These are phyloP conservation scores for Cyclospora cayetanensis DNA, from an alignment of 169 alveolate genomes.

Conservation along the genomic window DNA sequence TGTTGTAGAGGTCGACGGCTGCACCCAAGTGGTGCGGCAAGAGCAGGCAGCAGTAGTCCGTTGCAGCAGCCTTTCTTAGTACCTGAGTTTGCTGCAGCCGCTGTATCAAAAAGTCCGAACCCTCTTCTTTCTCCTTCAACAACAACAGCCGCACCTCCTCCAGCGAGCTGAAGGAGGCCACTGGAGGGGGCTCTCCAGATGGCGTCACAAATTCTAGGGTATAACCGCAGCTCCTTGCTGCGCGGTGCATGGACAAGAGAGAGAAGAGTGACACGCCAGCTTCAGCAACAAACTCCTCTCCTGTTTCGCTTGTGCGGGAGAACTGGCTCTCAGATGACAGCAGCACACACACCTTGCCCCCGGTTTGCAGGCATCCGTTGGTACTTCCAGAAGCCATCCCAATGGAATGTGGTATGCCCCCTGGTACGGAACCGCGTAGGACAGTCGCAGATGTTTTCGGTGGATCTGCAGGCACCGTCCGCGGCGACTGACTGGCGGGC, in stretches of 20 bases:
- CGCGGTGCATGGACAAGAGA: conserved; percentile 49
- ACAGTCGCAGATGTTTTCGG: not conserved
- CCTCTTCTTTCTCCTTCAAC: not conserved
- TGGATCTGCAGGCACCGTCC: not conserved
- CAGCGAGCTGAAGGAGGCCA: conserved; percentile 2
- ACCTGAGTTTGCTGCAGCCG: conserved; percentile 48
- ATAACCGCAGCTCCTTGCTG: conserved; percentile 14
- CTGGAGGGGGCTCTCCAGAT: conserved; percentile 55
- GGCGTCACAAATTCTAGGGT: conserved; percentile 50
- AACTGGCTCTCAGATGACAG: conserved; percentile 5
- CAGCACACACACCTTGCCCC: conserved; percentile 18
- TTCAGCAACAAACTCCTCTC: conserved; percentile 62
- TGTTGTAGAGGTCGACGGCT: conserved; percentile 44
- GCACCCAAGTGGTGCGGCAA: conserved; percentile 71
- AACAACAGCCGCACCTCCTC: not conserved
- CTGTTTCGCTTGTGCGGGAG: not conserved
- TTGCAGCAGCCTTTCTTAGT: conserved; percentile 17
- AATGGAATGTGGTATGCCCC: not conserved
- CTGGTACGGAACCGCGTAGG: not conserved
- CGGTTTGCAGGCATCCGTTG: not conserved
- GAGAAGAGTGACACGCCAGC: conserved; percentile 64
- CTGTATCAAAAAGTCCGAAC: conserved; percentile 21
- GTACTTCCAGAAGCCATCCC: not conserved
- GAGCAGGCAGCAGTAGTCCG: conserved; percentile 56
- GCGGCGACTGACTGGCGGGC: too few relatives aligned